Conservation (phyloP, 73 alveolate species). For the Paramecium pentaurelia region DNA sequence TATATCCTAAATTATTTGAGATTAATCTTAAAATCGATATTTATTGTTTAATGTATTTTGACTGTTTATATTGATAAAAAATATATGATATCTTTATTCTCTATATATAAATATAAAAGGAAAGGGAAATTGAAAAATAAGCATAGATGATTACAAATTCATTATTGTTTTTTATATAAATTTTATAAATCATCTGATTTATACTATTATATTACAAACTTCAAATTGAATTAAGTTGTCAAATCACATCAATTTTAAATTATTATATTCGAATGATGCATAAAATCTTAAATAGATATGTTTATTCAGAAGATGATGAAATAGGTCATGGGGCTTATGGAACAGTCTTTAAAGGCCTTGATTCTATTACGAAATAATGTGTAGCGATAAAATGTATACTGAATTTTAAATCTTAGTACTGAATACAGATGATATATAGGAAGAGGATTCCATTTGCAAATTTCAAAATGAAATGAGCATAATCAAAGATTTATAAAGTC, state of each 20-base stretch:
- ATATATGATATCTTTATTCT: neutral
- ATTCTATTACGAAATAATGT: neutral
- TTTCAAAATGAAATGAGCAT: neutral
- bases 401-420: neutral
- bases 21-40: too few relatives aligned
- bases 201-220: neutral
- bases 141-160: neutral
- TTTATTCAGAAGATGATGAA: constrained; percentile 1
- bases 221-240: neutral
- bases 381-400: constrained; percentile 47
- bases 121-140: too few relatives aligned
- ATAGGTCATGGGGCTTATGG: constrained; percentile 47
- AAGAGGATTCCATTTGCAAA: neutral
- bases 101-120: neutral
- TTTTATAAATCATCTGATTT: neutral
- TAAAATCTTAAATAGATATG: neutral
- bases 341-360: constrained; percentile 43
- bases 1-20: too few relatives aligned
- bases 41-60: too few relatives aligned
- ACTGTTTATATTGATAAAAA: neutral
- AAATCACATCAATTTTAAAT: neutral
- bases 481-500: neutral
- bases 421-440: neutral
- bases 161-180: neutral
- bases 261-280: neutral